These are phyloP conservation scores for Colletotrichum horii DNA, from an alignment of 2,329 filamentous ascomycete genomes.

Conservation along the genomic window DNA sequence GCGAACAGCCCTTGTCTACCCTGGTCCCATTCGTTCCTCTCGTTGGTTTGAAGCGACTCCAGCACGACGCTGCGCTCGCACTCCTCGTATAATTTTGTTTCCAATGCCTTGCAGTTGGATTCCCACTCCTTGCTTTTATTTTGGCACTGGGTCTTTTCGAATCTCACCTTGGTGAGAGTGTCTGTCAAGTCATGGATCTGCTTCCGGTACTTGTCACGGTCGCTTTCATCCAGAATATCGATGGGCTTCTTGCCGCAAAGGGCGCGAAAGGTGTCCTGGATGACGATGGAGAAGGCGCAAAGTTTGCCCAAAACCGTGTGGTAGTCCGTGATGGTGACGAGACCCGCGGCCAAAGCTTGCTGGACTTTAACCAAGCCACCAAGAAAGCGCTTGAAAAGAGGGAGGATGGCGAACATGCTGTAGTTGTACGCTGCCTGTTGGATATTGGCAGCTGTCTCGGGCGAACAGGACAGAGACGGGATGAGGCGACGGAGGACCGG, in stretches of 20 bases:
- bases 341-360: not conserved
- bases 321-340: not conserved
- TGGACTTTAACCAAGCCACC: not conserved
- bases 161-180: no score
- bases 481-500: not conserved
- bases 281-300: not conserved
- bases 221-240: not conserved
- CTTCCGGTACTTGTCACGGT: not conserved
- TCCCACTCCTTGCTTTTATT: not conserved
- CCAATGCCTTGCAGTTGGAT: not conserved
- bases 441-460: not conserved
- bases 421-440: not conserved
- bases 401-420: not conserved
- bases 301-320: not conserved
- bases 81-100: not conserved
- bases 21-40: not conserved
- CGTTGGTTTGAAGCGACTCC: not conserved
- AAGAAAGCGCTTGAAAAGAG: not conserved
- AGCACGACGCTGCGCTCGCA: not conserved
- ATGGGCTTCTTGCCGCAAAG: not conserved
- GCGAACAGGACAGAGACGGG: not conserved
- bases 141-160: not conserved
- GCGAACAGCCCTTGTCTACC: fast-evolving
- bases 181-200: not conserved
- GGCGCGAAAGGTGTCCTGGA: not conserved